Percentiles rank a stretch among this genome's conserved stretches.
phyloP scores from a whole-genome alignment of 768 basidiomycete species.

The Hericium rajendrae region DNA sequence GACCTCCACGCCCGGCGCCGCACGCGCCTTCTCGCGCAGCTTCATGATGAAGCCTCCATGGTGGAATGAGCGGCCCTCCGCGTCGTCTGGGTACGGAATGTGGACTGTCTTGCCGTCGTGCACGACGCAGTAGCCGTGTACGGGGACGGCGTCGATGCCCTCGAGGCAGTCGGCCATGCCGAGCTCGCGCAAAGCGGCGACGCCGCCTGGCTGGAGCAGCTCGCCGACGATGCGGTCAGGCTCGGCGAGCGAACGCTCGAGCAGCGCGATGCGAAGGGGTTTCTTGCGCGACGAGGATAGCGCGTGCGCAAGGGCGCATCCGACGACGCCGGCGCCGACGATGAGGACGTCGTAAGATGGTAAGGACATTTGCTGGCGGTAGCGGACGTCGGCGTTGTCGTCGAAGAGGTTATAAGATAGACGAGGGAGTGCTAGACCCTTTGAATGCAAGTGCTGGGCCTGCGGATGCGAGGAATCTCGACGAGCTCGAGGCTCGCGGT shows the following conservation, averaged over 20 bases:
- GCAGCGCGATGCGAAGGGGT: slow-evolving; percentile 71
- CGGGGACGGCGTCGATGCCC: slow-evolving; percentile 79
- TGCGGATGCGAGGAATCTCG: no score
- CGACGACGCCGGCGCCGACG: slow-evolving; percentile 89
- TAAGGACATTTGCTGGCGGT: no score
- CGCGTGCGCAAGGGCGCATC: slow-evolving; percentile 77
- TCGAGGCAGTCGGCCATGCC: slow-evolving; percentile 71
- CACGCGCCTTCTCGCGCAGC: slow-evolving; percentile 55
- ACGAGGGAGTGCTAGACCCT: no score
- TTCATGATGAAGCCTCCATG: slow-evolving; percentile 85
- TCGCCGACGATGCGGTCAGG: slow-evolving; percentile 98
- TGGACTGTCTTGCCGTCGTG: slow-evolving; percentile 60
- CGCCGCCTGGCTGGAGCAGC: slow-evolving; percentile 89
- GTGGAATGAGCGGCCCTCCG: slow-evolving; percentile 83
- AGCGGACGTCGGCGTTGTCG: no score
- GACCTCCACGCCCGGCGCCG: slow-evolving; percentile 59
- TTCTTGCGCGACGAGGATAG: slow-evolving; percentile 38
- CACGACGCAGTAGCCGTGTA: slow-evolving; percentile 80
- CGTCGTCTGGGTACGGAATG: slow-evolving; percentile 74
- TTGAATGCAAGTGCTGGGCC: no score
- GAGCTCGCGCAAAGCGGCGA: slow-evolving; percentile 63
- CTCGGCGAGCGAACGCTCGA: slow-evolving; percentile 86
- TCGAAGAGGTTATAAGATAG: no score
- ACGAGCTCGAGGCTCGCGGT: no score
- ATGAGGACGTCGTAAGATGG: slow-evolving; percentile 76